Conservation (phyloP, 768 basidiomycete genomes). For the Serpula lacrymans region DNA sequence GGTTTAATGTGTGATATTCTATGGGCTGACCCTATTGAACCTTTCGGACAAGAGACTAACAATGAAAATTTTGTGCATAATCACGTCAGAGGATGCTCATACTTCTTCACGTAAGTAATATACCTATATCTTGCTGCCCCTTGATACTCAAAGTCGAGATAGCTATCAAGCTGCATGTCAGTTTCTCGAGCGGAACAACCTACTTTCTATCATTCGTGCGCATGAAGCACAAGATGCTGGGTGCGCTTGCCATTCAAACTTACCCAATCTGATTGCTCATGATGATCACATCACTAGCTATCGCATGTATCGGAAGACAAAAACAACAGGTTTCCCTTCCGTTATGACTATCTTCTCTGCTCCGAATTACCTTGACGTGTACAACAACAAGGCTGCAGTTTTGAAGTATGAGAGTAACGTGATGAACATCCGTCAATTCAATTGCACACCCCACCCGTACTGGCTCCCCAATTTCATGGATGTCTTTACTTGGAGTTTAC, state of each 20-base stretch:
- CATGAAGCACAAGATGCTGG: slow-evolving; percentile 99
- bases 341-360: slow-evolving; percentile 99
- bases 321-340: slow-evolving; percentile 96
- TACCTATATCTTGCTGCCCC: background rate
- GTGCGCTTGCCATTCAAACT: slow-evolving; percentile 38
- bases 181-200: slow-evolving; percentile 95
- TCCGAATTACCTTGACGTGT: slow-evolving; percentile 97
- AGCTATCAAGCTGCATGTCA: slow-evolving; percentile 97
- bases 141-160: slow-evolving; percentile 4
- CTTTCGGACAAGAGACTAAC: slow-evolving; percentile 93
- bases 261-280: slow-evolving; percentile 4
- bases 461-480: slow-evolving; percentile 99
- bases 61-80: slow-evolving; percentile 92
- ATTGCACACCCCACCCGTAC: slow-evolving; percentile 92
- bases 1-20: slow-evolving; percentile 99
- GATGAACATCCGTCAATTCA: slow-evolving; percentile 98
- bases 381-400: slow-evolving; percentile 98
- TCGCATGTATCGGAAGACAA: slow-evolving; percentile 99
- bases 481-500: slow-evolving; percentile 97
- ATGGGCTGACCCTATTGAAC: slow-evolving; percentile 98
- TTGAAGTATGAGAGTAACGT: slow-evolving; percentile 99
- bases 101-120: slow-evolving; percentile 76
- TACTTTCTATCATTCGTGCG: slow-evolving; percentile 94
- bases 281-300: slow-evolving; percentile 49
- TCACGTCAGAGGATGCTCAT: slow-evolving; percentile 94